These are phyloP conservation scores for Metschnikowia shivogae DNA, from an alignment of 805 yeast genomes.

Conservation along the genomic window DNA sequence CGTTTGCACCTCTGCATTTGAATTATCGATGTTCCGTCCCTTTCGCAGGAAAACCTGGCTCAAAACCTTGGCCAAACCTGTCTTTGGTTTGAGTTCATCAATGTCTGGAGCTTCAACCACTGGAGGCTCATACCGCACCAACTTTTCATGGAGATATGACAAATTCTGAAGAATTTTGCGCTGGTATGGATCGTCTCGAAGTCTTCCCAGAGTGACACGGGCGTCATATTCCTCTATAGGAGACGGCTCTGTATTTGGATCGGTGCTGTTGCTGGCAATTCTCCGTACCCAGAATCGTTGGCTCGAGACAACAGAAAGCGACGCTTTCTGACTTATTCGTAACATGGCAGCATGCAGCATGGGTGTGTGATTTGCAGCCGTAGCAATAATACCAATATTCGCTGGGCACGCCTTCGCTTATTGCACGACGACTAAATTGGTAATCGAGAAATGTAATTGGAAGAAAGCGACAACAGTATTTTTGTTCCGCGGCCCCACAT, in stretches of 20 bases:
- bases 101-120: conserved; percentile 50
- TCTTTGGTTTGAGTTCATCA: conserved; percentile 47
- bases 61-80: conserved; percentile 39
- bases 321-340: not conserved
- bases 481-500: conserved; percentile 5
- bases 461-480: not conserved
- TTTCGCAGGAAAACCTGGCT: conserved; percentile 7
- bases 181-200: conserved; percentile 77
- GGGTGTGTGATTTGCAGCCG: not conserved
- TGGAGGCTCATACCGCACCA: conserved; percentile 61
- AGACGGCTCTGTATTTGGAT: conserved; percentile 13
- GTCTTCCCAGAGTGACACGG: conserved; percentile 44
- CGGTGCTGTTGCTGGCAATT: conserved; percentile 3
- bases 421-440: not conserved
- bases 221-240: conserved; percentile 52
- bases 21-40: not conserved
- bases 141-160: conserved; percentile 52
- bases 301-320: not conserved
- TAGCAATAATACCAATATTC: no score
- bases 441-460: conserved; percentile 2
- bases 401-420: not conserved
- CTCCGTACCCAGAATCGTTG: not conserved
- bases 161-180: conserved; percentile 63
- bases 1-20: conserved; percentile 19
- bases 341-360: not conserved